A percentile compares a stretch with the other conserved stretches of the same genome.
phyloP scores from a whole-genome alignment of 208 protist genomes.

The Blechomonas ayalai region DNA sequence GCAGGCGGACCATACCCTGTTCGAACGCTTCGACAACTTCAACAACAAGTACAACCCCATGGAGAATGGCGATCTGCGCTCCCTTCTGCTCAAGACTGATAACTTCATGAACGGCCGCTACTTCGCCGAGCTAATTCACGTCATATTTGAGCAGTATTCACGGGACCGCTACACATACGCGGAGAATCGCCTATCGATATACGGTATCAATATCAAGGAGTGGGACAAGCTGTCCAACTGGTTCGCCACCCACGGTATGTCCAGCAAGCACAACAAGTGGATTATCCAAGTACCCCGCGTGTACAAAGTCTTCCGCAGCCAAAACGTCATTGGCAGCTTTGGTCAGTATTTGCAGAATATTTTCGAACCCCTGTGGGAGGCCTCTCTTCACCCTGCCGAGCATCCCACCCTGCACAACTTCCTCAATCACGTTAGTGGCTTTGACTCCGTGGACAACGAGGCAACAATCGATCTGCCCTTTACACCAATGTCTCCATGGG shows the following conservation, averaged over 20 bases:
- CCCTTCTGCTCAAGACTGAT: constrained; percentile 98
- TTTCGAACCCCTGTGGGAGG: constrained; percentile 98
- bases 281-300: constrained; percentile 97
- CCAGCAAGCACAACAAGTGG: constrained; percentile 96
- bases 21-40: constrained; percentile 99
- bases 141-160: constrained; percentile 95
- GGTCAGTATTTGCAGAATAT: constrained; percentile 96
- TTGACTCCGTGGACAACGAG: constrained; percentile 99
- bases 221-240: constrained; percentile 95
- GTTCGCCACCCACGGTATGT: constrained; percentile 94
- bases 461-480: constrained; percentile 89
- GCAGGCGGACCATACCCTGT: constrained; percentile 94
- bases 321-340: constrained; percentile 92
- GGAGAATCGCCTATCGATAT: constrained; percentile 90
- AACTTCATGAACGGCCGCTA: constrained; percentile 98
- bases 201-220: constrained; percentile 91
- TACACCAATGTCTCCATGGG: constrained; percentile 72
- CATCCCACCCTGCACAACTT: constrained; percentile 96
- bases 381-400: constrained; percentile 91
- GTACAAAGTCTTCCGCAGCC: constrained; percentile 91
- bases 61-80: constrained; percentile 90
- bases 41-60: constrained; percentile 99
- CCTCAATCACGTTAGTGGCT: constrained; percentile 95
- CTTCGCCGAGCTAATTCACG: constrained; percentile 95
- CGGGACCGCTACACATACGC: constrained; percentile 94